Percentiles rank a stretch among this genome's conserved stretches.
Evolutionary conservation across 495 filamentous ascomycete genomes (phyloP).

Genomic region (Hypomontagnella monticulosa): DNA sequence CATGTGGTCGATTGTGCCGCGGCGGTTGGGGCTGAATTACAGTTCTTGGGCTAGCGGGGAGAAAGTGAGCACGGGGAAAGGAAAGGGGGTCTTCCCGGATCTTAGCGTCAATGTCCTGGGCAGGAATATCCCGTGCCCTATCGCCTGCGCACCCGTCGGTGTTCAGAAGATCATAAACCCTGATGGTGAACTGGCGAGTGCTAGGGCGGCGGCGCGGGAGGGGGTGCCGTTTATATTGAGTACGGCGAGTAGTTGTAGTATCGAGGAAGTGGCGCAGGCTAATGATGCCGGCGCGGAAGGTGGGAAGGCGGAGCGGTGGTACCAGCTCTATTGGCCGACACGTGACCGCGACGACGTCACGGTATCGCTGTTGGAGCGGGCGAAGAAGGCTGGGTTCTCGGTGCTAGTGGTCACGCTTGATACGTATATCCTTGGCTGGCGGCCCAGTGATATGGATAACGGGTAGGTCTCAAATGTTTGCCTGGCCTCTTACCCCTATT

Average conservation of each 20-base stretch:
- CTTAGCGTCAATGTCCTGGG: conserved; percentile 17
- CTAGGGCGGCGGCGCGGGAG: conserved; percentile 32
- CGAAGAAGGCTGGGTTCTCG: conserved; percentile 60
- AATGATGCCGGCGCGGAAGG: conserved; percentile 17
- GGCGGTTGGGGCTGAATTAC: conserved; percentile 36
- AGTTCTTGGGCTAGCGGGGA: conserved; percentile 5
- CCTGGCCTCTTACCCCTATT: conserved; percentile 8
- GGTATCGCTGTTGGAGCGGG: conserved; percentile 64
- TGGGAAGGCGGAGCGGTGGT: conserved; percentile 53
- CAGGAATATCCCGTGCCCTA: conserved; percentile 31
- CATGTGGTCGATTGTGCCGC: conserved; percentile 52
- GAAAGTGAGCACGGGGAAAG: too few relatives aligned
- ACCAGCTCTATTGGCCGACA: conserved; percentile 70
- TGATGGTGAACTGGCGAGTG: conserved; percentile 53
- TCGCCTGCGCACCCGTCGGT: conserved; percentile 49
- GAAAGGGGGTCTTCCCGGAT: conserved; percentile 21
- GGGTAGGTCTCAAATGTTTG: conserved; percentile 58
- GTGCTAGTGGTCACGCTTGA: conserved; percentile 67
- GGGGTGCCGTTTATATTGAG: conserved; percentile 61
- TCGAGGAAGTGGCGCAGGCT: conserved; percentile 54
- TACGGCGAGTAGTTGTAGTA: conserved; percentile 50
- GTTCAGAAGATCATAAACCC: conserved; percentile 61
- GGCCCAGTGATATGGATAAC: conserved; percentile 70
- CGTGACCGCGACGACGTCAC: conserved; percentile 63
- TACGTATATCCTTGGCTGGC: conserved; percentile 65